Evolutionary conservation across 169 alveolate genomes (phyloP), one percentile per base, ranked within the genome.

Genomic region (Plasmodium blacklocki): DNA sequence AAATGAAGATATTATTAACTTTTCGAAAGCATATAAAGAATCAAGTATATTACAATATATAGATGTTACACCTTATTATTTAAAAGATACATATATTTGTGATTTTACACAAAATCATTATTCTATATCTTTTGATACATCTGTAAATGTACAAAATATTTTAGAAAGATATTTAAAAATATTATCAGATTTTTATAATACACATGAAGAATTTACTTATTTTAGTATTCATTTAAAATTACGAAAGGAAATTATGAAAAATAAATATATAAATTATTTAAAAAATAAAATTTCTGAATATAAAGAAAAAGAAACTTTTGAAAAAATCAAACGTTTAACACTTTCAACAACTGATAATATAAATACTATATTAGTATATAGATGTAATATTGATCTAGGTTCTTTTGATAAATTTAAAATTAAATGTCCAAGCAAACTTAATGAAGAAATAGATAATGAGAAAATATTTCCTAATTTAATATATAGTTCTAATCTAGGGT

Each of bases 401-500:
- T 47, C 91, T 3, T 83, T 83, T 8, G 91, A 83, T 45, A 49
- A 54, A 52, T 54, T 83, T 43, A 56, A 19, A 9, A 56, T 83
- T 12, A 83, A 68, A 68, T 83, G 91, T 21, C 91, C 91, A 12
- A 6, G 70, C 1, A 71, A 47, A n/a, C 18, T 11, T 18, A 19
- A 0, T 21, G 45, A 18, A 6, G 32, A 18, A 7, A 2, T 19
- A n/a, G 18, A 21, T 9, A 49, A 11, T 0, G 1, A 19, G 1
- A 14, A 11, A 3, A 2, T 23, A 15, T 49, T 14, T 19, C 15
- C 18, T 3, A 50, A 59, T 63, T 12, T 76, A 21, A 14, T 6
- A 18, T 76, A 83, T 60, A 15, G 71, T 14, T 83, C 91, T 45
- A 83, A 59, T 50, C 14, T 83, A 23, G 91, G 91, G 19, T 21